Conservation (phyloP, 2,329 filamentous ascomycete genomes). For the Stemphylium vesicarium region DNA sequence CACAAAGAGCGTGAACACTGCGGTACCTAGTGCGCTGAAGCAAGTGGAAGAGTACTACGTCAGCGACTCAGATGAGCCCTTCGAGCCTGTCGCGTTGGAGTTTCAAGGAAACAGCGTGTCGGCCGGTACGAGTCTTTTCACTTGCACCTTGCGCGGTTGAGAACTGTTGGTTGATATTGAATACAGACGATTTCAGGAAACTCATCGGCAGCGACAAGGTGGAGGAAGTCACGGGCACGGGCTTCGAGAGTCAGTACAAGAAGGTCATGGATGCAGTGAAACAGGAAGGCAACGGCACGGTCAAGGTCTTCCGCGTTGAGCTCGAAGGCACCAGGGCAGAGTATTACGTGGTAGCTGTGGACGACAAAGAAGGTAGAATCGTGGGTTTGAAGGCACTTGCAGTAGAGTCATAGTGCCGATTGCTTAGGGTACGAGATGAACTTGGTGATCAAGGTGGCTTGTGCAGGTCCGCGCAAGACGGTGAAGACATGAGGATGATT, state of each 20-base stretch:
- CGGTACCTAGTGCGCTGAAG: conserved; percentile 61
- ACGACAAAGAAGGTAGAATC: conserved; percentile 64
- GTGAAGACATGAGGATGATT: neutral
- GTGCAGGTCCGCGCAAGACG: neutral
- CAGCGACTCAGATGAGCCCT: conserved; percentile 86
- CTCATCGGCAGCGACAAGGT: conserved; percentile 69
- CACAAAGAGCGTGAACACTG: conserved; percentile 53
- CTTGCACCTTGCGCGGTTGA: neutral
- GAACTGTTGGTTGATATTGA: conserved; percentile 10
- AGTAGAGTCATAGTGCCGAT: conserved; percentile 63
- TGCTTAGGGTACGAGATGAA: neutral
- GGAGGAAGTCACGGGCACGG: conserved; percentile 68
- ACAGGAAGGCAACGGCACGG: conserved; percentile 68
- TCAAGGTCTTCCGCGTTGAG: conserved; percentile 76
- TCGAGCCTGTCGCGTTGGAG: conserved; percentile 74
- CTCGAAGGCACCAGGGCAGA: conserved; percentile 70
- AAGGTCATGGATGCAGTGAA: conserved; percentile 72
- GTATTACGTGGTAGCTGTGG: conserved; percentile 78
- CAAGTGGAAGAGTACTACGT: conserved; percentile 68
- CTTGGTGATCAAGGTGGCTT: neutral
- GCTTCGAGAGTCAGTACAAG: conserved; percentile 78
- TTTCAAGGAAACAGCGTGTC: conserved; percentile 65
- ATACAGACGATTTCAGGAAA: conserved; percentile 70
- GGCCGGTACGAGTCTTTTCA: conserved; percentile 52
- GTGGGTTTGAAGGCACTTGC: conserved; percentile 81